These are phyloP conservation scores for Pythium volutum DNA, from an alignment of 352 stramenopile species.

Conservation along the genomic window DNA sequence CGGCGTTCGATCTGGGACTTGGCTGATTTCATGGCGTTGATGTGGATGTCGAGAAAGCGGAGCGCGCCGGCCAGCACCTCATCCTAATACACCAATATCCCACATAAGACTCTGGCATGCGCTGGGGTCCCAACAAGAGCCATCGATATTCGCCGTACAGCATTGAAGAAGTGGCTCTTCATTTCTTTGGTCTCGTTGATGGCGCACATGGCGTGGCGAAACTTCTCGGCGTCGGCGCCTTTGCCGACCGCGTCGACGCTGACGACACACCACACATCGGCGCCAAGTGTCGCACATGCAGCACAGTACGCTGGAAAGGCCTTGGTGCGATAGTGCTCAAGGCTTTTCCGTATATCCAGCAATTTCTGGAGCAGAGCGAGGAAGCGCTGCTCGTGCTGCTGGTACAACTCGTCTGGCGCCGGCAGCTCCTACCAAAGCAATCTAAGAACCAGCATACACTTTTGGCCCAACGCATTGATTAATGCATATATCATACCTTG, in stretches of 20 bases:
- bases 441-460: background rate
- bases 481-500: constrained; percentile 30
- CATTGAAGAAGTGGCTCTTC: constrained; percentile 76
- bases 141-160: constrained; percentile 27
- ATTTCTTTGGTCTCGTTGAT: constrained; percentile 76
- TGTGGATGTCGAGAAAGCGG: constrained; percentile 69
- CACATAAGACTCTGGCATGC: no score
- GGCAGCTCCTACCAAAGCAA: constrained; percentile 34
- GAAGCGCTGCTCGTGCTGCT: constrained; percentile 71
- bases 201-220: constrained; percentile 66
- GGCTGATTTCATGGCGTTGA: constrained; percentile 74
- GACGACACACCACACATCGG: constrained; percentile 73
- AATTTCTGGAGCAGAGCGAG: constrained; percentile 62
- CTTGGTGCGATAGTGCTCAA: constrained; percentile 61
- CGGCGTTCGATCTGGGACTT: constrained; percentile 68
- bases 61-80: constrained; percentile 55
- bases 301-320: constrained; percentile 62
- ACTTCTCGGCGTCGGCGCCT: constrained; percentile 64
- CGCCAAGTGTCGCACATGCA: constrained; percentile 55
- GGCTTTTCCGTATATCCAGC: constrained; percentile 66
- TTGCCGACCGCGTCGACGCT: constrained; percentile 60
- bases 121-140: no score
- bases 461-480: background rate
- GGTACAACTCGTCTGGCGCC: constrained; percentile 58
- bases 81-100: constrained; percentile 34